phyloP scores from a whole-genome alignment of 805 yeast genomes.

The Candida mattraensis region DNA sequence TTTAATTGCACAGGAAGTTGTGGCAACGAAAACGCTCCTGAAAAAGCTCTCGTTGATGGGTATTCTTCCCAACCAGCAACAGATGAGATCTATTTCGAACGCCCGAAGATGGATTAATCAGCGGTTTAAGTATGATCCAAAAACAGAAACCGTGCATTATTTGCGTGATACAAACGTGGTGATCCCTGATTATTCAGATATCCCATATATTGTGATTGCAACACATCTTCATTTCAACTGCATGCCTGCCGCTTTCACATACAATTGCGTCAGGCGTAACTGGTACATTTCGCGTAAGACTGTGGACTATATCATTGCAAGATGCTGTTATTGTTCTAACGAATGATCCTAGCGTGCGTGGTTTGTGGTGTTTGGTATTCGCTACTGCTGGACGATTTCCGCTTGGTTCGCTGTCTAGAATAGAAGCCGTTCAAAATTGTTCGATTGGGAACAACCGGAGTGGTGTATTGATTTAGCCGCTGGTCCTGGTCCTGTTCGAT shows the following conservation, averaged over 20 bases:
- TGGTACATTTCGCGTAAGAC: constrained; percentile 33
- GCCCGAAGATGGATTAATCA: constrained; percentile 36
- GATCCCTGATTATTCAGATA: constrained; percentile 31
- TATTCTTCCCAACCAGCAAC: constrained; percentile 28
- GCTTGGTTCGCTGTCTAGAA: constrained; percentile 14
- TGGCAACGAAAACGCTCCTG: constrained; percentile 29
- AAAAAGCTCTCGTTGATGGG: constrained; percentile 24
- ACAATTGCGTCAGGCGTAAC: constrained; percentile 28
- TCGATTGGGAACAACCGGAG: constrained; percentile 23
- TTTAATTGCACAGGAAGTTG: constrained; percentile 25
- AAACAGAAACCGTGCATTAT: constrained; percentile 24
- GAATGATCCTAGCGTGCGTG: constrained; percentile 22
- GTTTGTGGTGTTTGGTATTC: constrained; percentile 21
- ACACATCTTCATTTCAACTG: constrained; percentile 30
- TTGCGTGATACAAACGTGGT: constrained; percentile 29
- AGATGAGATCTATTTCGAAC: constrained; percentile 32
- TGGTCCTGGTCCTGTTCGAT: too few species aligned
- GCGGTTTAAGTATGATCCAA: constrained; percentile 26
- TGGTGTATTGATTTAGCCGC: constrained; percentile 14
- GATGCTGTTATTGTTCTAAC: constrained; percentile 26
- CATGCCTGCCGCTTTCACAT: constrained; percentile 20
- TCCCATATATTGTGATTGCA: constrained; percentile 31
- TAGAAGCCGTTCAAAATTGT: constrained; percentile 15
- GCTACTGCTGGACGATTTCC: constrained; percentile 10
- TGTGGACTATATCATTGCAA: constrained; percentile 26